Percentiles rank a stretch among this genome's conserved stretches.
These are phyloP conservation scores for Zalaria sp. DNA, from an alignment of 2,329 filamentous ascomycete species.

Conservation along the genomic window DNA sequence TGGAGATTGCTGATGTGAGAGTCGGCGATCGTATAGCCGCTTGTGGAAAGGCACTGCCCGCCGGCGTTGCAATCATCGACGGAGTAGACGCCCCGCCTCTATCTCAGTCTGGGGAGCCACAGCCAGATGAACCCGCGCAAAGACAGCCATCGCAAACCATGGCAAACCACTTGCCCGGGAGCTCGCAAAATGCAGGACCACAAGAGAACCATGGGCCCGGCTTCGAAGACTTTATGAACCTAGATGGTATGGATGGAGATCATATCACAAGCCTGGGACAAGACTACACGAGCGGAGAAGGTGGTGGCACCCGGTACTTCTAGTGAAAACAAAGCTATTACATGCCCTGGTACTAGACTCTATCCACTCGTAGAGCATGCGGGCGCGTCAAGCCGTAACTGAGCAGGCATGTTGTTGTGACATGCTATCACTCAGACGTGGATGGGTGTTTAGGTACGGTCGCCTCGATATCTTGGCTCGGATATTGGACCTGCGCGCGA, in stretches of 20 bases:
- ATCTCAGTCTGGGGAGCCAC: neutral
- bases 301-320: too few species aligned
- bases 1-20: constrained; percentile 1
- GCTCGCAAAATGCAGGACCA: constrained; percentile 2
- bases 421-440: too few species aligned
- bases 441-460: too few species aligned
- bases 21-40: constrained; percentile 19
- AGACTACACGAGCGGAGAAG: too few species aligned
- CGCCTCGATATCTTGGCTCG: too few species aligned
- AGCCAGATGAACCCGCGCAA: neutral
- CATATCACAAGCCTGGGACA: too few species aligned
- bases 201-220: constrained; percentile 4
- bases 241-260: constrained; percentile 17
- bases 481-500: too few species aligned
- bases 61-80: constrained; percentile 22
- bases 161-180: constrained; percentile 3
- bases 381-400: too few species aligned
- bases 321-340: too few species aligned
- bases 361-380: too few species aligned
- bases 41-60: constrained; percentile 26
- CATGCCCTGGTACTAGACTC: too few species aligned
- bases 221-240: constrained; percentile 28
- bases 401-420: too few species aligned
- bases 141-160: constrained; percentile 6
- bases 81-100: constrained; percentile 20